Base-by-base conservation (phyloP, 2,329 filamentous ascomycete genomes). In the Aspergillus pseudotamarii region DNA sequence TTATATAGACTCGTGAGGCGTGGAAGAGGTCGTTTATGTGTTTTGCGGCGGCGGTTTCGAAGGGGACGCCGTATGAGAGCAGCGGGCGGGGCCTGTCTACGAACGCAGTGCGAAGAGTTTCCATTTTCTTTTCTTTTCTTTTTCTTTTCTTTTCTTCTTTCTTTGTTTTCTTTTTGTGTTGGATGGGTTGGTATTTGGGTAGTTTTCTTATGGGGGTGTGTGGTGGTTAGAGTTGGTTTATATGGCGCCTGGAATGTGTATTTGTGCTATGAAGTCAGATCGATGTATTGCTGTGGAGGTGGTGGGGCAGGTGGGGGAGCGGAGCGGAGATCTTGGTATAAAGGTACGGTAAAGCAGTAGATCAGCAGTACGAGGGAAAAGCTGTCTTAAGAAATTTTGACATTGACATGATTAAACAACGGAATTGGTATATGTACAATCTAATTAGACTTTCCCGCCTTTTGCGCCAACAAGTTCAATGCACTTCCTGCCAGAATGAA, bases 401-500 rank as follows among this genome's bases (percentile, higher is more conserved):
- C 58, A 32, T 53, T 48, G 46, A 32, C 50, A 46, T 58, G 64
- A 56, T 50, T 57, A 65, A 58, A 65, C 50, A 67, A 63, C 59
- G 5, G 60, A 67, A 66, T 60, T 62, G 48, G 48, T 51, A 51
- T 51, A 68, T 54, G 61, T 63, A 50, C 53, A 38, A 11, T 55
- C 21, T 55, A 55, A 55, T 55, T 26, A 38, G 51, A 38, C 28
- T 58, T 58, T 19, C 46, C 46, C 19, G 55, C 60, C 38, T 46
- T 59, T 74, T 83, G 83, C 53, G 93, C 91, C 72, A 99, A 80
- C 78, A 98, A 76, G 80, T 99, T 99, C 80, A 99, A 79, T 48
- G 95, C 95, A 78, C 93, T 97, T 3, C 95, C 95, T 0, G 95
- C 95, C 57, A 99, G 83, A 68, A 99, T 92, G 75, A 98, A 99